Percentiles rank a stretch among this genome's conserved stretches.
Conservation (phyloP, 768 basidiomycete species). For the Russula brevipes region DNA sequence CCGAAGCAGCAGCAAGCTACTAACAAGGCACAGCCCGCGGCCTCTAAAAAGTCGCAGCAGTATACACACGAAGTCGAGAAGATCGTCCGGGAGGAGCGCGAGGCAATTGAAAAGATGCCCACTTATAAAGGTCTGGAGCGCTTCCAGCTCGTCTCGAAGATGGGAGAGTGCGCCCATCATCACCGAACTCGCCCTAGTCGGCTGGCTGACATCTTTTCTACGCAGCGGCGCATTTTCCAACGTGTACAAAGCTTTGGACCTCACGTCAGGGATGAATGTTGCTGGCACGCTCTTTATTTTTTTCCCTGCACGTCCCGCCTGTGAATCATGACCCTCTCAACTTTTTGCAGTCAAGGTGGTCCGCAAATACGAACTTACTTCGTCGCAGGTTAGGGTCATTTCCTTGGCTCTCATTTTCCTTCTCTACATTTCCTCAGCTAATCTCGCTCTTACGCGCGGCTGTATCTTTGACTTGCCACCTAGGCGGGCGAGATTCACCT, state of each 20-base stretch:
- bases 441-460: constrained; percentile 27
- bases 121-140: constrained; percentile 77
- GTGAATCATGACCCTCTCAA: constrained; percentile 20
- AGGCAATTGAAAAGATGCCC: constrained; percentile 76
- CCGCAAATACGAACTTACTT: constrained; percentile 86
- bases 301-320: constrained; percentile 15
- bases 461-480: constrained; percentile 24
- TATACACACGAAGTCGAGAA: constrained; percentile 50
- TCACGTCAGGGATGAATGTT: constrained; percentile 66
- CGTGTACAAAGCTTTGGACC: constrained; percentile 89
- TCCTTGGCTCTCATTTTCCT: constrained; percentile 31
- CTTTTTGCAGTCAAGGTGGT: constrained; percentile 75
- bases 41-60: constrained; percentile 27
- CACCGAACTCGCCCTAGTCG: constrained; percentile 14
- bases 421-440: constrained; percentile 25
- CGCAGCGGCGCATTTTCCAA: constrained; percentile 94
- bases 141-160: constrained; percentile 73
- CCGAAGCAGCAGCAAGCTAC: constrained; percentile 27
- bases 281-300: constrained; percentile 56
- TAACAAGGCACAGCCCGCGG: constrained; percentile 2
- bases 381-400: constrained; percentile 71
- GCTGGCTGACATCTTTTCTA: constrained; percentile 26
- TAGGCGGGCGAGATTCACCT: constrained; percentile 92
- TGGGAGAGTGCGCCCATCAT: constrained; percentile 76
- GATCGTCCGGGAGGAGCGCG: constrained; percentile 71